A percentile compares a stretch with the other conserved stretches of the same genome.
phyloP scores from a whole-genome alignment of 345 rosid species.

The Eucalyptus regnans region DNA sequence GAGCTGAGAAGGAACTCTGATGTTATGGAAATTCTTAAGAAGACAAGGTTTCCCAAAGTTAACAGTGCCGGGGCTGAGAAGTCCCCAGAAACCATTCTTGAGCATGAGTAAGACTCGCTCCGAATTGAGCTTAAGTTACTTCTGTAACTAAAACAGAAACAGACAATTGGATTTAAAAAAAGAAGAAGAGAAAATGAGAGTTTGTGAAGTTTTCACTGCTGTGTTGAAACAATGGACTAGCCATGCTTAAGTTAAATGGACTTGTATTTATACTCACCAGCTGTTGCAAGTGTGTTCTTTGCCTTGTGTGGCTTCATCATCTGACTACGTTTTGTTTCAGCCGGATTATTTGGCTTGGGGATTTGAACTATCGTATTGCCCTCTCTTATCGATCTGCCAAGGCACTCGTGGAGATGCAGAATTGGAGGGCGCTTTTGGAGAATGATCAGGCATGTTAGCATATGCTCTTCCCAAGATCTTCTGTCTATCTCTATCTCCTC shows the following conservation, averaged over 20 bases:
- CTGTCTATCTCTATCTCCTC: background rate
- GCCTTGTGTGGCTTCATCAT: background rate
- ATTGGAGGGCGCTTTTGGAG: constrained; percentile 93
- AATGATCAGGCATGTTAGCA: constrained; percentile 71
- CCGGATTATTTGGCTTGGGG: constrained; percentile 98
- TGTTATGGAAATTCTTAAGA: constrained; percentile 93
- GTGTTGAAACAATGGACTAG: background rate
- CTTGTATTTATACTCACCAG: background rate
- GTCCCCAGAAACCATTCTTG: constrained; percentile 88
- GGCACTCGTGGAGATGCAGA: constrained; percentile 98
- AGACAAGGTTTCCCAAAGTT: constrained; percentile 90
- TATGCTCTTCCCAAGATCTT: background rate
- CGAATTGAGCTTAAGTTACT: background rate
- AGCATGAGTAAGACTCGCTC: constrained; percentile 73
- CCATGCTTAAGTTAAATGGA: background rate
- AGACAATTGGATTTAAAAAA: background rate
- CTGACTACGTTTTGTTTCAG: constrained; percentile 20
- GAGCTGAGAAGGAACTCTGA: constrained; percentile 86
- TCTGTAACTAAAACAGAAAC: background rate
- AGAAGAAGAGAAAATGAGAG: background rate
- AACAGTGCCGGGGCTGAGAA: constrained; percentile 39
- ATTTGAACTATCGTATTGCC: constrained; percentile 92
- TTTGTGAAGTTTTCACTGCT: background rate
- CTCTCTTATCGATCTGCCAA: constrained; percentile 90
- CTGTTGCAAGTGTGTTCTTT: background rate